These are phyloP conservation scores for Kalmanozyma brasiliensis DNA, from an alignment of 1,284 basidiomycete species.

Conservation along the genomic window DNA sequence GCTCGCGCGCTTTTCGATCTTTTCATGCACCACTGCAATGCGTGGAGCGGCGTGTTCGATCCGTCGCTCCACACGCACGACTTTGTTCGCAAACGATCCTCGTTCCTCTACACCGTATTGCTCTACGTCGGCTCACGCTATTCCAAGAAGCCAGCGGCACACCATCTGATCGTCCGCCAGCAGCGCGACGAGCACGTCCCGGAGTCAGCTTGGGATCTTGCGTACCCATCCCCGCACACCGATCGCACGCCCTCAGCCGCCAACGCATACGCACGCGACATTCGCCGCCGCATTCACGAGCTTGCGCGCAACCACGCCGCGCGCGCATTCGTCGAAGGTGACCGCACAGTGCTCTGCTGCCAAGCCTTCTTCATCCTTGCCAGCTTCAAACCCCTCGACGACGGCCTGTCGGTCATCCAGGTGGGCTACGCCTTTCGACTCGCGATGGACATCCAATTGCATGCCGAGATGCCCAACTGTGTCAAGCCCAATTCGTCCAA, in stretches of 20 bases:
- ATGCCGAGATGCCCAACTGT: constrained; percentile 48
- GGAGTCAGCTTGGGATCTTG: constrained; percentile 31
- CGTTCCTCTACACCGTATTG: constrained; percentile 50
- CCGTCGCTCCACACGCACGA: constrained; percentile 46
- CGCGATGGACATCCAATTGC: constrained; percentile 52
- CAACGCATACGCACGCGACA: constrained; percentile 34
- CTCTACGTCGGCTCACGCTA: constrained; percentile 41
- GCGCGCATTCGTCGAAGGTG: constrained; percentile 47
- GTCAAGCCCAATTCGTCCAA: constrained; percentile 43
- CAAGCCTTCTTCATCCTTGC: constrained; percentile 51
- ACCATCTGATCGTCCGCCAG: constrained; percentile 36
- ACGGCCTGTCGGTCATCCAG: constrained; percentile 47
- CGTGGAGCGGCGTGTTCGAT: constrained; percentile 41
- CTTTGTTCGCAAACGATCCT: constrained; percentile 47
- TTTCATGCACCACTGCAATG: constrained; percentile 43
- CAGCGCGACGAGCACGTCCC: constrained; percentile 25
- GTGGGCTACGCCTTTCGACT: constrained; percentile 49
- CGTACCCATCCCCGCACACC: constrained; percentile 22
- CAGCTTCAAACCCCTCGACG: constrained; percentile 51
- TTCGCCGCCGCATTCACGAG: constrained; percentile 37
- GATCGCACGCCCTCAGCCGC: constrained; percentile 26
- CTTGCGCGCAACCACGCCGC: constrained; percentile 43
- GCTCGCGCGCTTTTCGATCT: constrained; percentile 43
- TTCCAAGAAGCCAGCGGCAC: constrained; percentile 29
- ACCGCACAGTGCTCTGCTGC: constrained; percentile 43